Conservation (phyloP, 2,329 filamentous ascomycete genomes). For the Huntiella savannae region DNA sequence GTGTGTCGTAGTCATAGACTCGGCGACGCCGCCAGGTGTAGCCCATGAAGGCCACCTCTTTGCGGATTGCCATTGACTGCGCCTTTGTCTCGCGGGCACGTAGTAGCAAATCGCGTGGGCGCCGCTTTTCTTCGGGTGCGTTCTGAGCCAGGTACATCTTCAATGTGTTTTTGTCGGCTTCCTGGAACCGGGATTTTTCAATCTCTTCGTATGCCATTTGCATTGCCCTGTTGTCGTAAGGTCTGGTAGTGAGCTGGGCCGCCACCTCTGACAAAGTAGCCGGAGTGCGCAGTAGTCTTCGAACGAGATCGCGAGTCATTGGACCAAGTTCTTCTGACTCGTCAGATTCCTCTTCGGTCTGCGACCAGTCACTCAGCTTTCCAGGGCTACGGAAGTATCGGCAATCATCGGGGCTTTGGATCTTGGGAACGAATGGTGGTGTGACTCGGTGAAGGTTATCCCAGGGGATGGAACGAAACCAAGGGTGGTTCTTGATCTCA, state of each 20-base stretch:
- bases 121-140: conserved; percentile 49
- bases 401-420: conserved; percentile 51
- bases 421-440: conserved; percentile 65
- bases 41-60: conserved; percentile 67
- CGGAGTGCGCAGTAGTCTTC: conserved; percentile 19
- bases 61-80: conserved; percentile 60
- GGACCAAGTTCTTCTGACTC: conserved; percentile 1
- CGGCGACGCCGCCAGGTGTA: conserved; percentile 52
- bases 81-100: conserved; percentile 49
- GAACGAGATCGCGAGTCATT: conserved; percentile 8
- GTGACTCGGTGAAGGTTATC: conserved; percentile 46
- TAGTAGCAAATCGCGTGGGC: conserved; percentile 69
- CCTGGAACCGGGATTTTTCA: conserved; percentile 20
- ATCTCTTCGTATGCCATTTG: conserved; percentile 31
- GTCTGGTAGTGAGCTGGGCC: conserved; percentile 25
- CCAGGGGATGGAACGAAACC: conserved; percentile 70
- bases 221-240: conserved; percentile 29
- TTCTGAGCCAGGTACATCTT: conserved; percentile 32
- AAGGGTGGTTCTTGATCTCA: conserved; percentile 76
- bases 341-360: conserved; percentile 4
- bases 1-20: conserved; percentile 10
- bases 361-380: conserved; percentile 43
- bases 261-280: conserved; percentile 21
- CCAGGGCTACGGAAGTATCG: conserved; percentile 82
- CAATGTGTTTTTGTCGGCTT: conserved; percentile 23